Percentiles rank a stretch among this genome's conserved stretches.
phyloP scores from a whole-genome alignment of 108 stramenopile species.

The Nitzschia putrida region DNA sequence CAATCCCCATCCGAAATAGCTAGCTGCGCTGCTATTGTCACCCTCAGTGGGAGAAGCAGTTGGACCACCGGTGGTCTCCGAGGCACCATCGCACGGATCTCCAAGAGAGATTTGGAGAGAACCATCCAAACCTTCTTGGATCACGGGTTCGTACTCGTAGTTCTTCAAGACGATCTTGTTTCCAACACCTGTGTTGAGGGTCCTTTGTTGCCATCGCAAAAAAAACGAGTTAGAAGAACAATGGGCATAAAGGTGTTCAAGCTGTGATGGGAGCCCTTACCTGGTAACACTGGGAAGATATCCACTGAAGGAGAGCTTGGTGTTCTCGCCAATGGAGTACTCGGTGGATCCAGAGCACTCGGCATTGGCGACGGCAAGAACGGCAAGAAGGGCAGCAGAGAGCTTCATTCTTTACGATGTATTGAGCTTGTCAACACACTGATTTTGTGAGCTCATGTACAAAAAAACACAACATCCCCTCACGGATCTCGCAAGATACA shows the following conservation, averaged over 20 bases:
- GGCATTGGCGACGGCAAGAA: constrained; percentile 17
- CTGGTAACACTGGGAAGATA: constrained; percentile 9
- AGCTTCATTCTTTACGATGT: constrained; percentile 1
- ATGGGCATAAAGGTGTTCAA: background rate
- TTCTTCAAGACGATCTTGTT: constrained; percentile 31
- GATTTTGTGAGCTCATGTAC: background rate
- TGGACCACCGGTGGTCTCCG: background rate
- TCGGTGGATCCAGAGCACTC: constrained; percentile 7
- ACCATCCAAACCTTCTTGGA: background rate
- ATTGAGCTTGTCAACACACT: background rate
- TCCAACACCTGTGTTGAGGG: constrained; percentile 11
- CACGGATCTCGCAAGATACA: no score
- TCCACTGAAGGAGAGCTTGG: constrained; percentile 11
- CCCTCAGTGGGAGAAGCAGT: background rate
- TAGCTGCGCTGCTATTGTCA: background rate
- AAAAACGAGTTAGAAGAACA: background rate
- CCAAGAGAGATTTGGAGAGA: constrained; percentile 15
- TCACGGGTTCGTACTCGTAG: constrained; percentile 16
- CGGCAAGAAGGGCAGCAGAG: background rate
- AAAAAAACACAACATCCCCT: background rate
- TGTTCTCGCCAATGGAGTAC: background rate
- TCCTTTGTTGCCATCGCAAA: background rate
- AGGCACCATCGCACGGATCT: constrained; percentile 5
- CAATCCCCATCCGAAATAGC: constrained; percentile 15
- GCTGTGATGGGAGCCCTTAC: background rate